Percentiles rank a stretch among this genome's conserved stretches.
Conservation (phyloP, 2,329 filamentous ascomycete genomes). For the Blastomyces parvus region DNA sequence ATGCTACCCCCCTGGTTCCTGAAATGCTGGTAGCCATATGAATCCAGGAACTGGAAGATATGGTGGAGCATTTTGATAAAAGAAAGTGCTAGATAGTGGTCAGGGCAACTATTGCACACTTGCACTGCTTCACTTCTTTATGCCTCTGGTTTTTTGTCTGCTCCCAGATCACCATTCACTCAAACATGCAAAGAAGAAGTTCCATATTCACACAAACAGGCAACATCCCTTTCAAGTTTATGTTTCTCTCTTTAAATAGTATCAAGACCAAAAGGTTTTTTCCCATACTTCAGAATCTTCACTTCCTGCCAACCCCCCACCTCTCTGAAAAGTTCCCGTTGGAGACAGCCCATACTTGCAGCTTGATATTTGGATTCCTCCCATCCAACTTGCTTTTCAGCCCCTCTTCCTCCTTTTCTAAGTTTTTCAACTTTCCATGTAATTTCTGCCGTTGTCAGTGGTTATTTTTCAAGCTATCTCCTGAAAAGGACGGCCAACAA, state of each 20-base stretch:
- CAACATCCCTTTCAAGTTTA: neutral
- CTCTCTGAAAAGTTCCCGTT: neutral
- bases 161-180: neutral
- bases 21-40: neutral
- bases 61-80: too few species aligned
- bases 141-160: neutral
- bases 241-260: slow-evolving; percentile 2
- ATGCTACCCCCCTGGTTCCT: neutral
- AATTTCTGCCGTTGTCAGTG: neutral
- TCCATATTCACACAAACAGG: slow-evolving; percentile 4
- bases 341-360: neutral
- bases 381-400: neutral
- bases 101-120: neutral
- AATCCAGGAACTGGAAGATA: neutral
- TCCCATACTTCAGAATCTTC: neutral
- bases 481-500: neutral
- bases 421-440: neutral
- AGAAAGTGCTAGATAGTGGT: neutral
- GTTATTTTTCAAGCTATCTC: neutral
- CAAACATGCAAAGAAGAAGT: neutral
- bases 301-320: neutral
- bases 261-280: neutral
- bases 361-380: neutral
- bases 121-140: slow-evolving; percentile 1
- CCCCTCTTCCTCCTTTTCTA: neutral